Evolutionary conservation across 2,329 filamentous ascomycete genomes (phyloP).

Genomic region (Capronia epimyces): DNA sequence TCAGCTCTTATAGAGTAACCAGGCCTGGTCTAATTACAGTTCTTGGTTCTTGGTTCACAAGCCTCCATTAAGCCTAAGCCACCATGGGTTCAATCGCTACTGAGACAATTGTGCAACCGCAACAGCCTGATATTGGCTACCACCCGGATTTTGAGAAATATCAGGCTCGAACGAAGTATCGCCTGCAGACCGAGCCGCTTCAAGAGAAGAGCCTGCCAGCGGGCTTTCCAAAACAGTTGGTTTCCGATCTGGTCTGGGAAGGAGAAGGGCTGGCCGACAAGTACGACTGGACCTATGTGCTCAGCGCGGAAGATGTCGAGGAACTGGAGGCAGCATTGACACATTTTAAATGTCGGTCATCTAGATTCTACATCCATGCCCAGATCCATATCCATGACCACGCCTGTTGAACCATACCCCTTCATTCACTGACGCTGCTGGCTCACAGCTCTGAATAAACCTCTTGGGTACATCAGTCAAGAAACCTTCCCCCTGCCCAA

Average conservation of each 20-base stretch:
- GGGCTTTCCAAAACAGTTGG: conserved; percentile 40
- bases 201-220: conserved; percentile 33
- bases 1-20: too few relatives aligned
- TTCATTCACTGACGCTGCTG: conserved; percentile 3
- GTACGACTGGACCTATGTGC: conserved; percentile 41
- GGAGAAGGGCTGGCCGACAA: conserved; percentile 36
- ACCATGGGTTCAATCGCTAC: not conserved
- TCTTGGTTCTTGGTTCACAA: too few relatives aligned
- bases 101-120: conserved; percentile 10
- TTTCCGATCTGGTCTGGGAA: conserved; percentile 46
- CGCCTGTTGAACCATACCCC: too few relatives aligned
- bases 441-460: conserved; percentile 30
- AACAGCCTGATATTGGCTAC: conserved; percentile 34
- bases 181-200: conserved; percentile 27
- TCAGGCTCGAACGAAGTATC: conserved; percentile 24
- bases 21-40: too few relatives aligned
- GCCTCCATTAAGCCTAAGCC: too few relatives aligned
- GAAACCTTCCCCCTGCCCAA: conserved; percentile 42
- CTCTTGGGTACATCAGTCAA: conserved; percentile 40
- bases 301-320: conserved; percentile 37
- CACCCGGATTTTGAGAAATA: conserved; percentile 31
- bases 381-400: too few relatives aligned
- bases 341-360: conserved; percentile 39
- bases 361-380: not conserved
- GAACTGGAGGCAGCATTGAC: conserved; percentile 42